Evolutionary conservation across 2,329 filamentous ascomycete genomes (phyloP).

Genomic region (Pseudofabraea citricarpa): DNA sequence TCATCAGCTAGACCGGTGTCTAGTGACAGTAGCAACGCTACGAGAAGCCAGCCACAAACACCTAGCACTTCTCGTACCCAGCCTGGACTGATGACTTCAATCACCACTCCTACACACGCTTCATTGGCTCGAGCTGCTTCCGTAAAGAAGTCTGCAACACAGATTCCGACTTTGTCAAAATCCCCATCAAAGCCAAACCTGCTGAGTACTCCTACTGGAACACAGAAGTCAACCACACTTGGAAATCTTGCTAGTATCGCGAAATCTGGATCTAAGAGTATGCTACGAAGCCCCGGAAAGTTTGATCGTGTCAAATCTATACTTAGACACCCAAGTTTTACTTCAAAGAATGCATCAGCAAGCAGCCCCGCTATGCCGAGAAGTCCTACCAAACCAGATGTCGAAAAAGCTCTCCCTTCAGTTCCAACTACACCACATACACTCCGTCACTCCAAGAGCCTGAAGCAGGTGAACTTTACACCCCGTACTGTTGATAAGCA

Average conservation of each 20-base stretch:
- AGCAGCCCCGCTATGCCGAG: conserved; percentile 17
- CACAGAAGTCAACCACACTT: conserved; percentile 48
- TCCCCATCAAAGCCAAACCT: conserved; percentile 48
- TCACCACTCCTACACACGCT: conserved; percentile 76
- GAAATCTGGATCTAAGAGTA: conserved; percentile 20
- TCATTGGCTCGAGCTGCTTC: conserved; percentile 59
- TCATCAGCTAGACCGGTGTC: conserved; percentile 60
- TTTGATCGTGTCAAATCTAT: conserved; percentile 54
- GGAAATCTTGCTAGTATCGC: conserved; percentile 34
- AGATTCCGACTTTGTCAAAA: conserved; percentile 40
- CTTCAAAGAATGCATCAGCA: conserved; percentile 16
- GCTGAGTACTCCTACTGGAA: conserved; percentile 39
- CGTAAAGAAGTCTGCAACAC: conserved; percentile 47
- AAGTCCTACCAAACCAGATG: conserved; percentile 44
- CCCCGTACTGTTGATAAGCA: conserved; percentile 53
- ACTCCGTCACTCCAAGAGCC: conserved; percentile 45
- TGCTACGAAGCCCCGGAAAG: conserved; percentile 19
- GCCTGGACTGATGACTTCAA: conserved; percentile 43
- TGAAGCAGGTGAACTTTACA: conserved; percentile 78
- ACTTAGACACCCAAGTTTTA: conserved; percentile 34
- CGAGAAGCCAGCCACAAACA: conserved; percentile 36
- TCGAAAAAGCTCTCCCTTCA: conserved; percentile 48
- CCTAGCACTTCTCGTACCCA: conserved; percentile 40
- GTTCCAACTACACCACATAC: conserved; percentile 53
- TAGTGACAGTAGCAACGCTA: conserved; percentile 43